Base-by-base conservation (phyloP, 306 rosid genomes). In the Bauhinia variegata region DNA sequence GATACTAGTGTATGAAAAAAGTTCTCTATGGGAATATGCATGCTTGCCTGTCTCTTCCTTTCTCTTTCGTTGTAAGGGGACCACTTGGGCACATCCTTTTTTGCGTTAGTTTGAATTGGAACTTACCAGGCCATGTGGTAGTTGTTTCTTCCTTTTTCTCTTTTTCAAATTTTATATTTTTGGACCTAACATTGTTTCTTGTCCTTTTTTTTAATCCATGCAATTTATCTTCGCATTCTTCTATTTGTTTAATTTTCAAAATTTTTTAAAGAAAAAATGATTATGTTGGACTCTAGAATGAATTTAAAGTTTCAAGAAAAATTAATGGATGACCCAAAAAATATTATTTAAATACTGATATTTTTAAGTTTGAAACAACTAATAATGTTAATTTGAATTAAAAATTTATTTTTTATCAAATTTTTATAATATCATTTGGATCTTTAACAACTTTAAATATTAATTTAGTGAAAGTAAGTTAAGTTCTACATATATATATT, bases 81-180 rank as follows among this genome's bases (percentile, higher is more conserved):
- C 77, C 63, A 54, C 80, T 28, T 32, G 16, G 33, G 5, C 72
- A 63, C 71, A n/a, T 61, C 47, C 57, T 54, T 67, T 71, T 0
- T 15, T 13, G 18, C 13, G 52, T 44, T 46, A 47, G 14, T 28
- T 37, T 48, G 33, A 65, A 52, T 60, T 67, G 28, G 11, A 38
- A 33, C 64, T 43, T 36, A 43, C 60, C 19, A 48, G 32, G 19
- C 77, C 80, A 69, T 74, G 76, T 63, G 76, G 56, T 46, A 11
- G 62, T 60, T 54, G 8, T n/a, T 19, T 38, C 32, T 48, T 76
- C 30, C 44, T 4, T 16, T 50, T 66, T 28, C 5, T 15, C 14
- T 14, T 12, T 1, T 42, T n/a, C 15, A 53, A 53, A 18, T 39
- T 51, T 18, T 23, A 0, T 31, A 8, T 60, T 47, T 8, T 32